phyloP scores from a whole-genome alignment of 2,329 filamentous ascomycete species.

The Ceratocystis smalleyi region DNA sequence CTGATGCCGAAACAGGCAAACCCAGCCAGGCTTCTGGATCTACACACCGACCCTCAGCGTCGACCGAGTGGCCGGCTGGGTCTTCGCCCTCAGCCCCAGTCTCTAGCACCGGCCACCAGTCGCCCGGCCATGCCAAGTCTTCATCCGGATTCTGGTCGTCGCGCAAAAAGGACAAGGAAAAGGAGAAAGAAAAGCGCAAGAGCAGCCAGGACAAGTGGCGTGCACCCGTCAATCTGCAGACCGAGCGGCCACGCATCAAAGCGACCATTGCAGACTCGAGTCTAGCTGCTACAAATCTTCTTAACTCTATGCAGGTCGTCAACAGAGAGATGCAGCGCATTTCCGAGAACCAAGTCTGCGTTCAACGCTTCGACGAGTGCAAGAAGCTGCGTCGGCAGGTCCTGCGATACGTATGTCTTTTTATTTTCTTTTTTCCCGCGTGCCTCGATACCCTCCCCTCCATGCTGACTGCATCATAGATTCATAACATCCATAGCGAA shows the following conservation, averaged over 20 bases:
- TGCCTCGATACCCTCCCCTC: background rate
- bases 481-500: constrained; percentile 79
- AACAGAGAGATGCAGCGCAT: constrained; percentile 81
- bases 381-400: constrained; percentile 74
- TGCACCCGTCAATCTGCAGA: constrained; percentile 65
- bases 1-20: constrained; percentile 26
- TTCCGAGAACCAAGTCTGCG: constrained; percentile 63
- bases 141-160: constrained; percentile 28
- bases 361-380: constrained; percentile 68
- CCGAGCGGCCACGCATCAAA: constrained; percentile 76
- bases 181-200: constrained; percentile 30
- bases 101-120: constrained; percentile 11
- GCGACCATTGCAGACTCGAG: constrained; percentile 77
- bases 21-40: background rate
- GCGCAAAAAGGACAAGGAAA: constrained; percentile 35
- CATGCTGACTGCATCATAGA: constrained; percentile 30
- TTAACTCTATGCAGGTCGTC: constrained; percentile 75
- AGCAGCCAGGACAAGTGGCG: constrained; percentile 39
- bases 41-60: background rate
- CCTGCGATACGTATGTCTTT: constrained; percentile 54
- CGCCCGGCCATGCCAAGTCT: constrained; percentile 25
- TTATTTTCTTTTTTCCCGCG: background rate
- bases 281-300: constrained; percentile 77
- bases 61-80: background rate
- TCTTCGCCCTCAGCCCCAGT: constrained; percentile 17